These are phyloP conservation scores for Xylariales sp. DNA, from an alignment of 2,329 filamentous ascomycete genomes.

Conservation along the genomic window DNA sequence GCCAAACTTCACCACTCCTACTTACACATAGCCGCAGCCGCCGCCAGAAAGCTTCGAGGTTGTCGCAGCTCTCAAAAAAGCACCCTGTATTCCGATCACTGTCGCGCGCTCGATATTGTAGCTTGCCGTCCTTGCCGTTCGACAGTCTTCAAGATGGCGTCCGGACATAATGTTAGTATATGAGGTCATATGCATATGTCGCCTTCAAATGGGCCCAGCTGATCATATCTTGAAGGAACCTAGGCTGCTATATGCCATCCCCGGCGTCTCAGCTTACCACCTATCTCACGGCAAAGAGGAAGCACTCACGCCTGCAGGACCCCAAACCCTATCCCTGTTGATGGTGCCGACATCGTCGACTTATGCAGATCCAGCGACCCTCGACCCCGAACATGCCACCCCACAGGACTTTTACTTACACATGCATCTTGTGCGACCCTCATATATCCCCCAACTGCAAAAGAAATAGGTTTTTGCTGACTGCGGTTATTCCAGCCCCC, in stretches of 20 bases:
- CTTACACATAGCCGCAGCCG: slow-evolving; percentile 2
- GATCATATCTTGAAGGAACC: no score
- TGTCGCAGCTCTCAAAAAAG: not conserved
- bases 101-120: not conserved
- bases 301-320: slow-evolving; percentile 75
- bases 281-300: slow-evolving; percentile 83
- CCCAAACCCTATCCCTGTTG: slow-evolving; percentile 85
- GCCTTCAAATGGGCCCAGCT: no score
- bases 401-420: slow-evolving; percentile 97
- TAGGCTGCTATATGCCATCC: slow-evolving; percentile 66
- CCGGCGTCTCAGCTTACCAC: slow-evolving; percentile 87
- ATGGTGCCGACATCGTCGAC: slow-evolving; percentile 91
- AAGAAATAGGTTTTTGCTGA: not conserved
- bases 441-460: not conserved
- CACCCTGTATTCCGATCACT: no score
- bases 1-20: slow-evolving; percentile 3
- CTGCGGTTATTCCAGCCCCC: slow-evolving; percentile 49
- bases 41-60: not conserved
- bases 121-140: no score
- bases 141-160: slow-evolving; percentile 31
- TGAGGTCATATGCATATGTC: not conserved
- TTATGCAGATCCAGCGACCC: slow-evolving; percentile 51
- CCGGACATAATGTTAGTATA: slow-evolving; percentile 38
- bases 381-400: slow-evolving; percentile 47
- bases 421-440: slow-evolving; percentile 59